phyloP scores from a whole-genome alignment of 2,329 filamentous ascomycete genomes.

The Leptographium wingfieldii region DNA sequence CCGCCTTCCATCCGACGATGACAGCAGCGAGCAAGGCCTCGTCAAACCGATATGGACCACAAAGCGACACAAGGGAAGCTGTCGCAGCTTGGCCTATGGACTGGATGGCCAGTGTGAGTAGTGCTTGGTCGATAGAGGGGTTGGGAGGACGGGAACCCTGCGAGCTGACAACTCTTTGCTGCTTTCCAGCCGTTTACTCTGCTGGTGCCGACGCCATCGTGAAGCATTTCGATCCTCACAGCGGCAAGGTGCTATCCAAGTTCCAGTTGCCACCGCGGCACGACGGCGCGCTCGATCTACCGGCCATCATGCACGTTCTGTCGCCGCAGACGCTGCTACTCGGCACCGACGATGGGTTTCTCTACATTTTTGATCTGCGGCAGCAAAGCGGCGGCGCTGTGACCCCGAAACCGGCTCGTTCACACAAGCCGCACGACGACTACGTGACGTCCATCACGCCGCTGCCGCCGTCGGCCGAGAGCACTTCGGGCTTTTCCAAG shows the following conservation, averaged over 20 bases:
- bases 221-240: conserved; percentile 40
- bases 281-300: conserved; percentile 32
- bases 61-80: conserved; percentile 85
- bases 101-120: conserved; percentile 59
- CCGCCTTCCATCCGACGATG: conserved; percentile 47
- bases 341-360: conserved; percentile 76
- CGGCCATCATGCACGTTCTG: conserved; percentile 68
- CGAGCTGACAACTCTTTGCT: not conserved
- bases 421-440: conserved; percentile 79
- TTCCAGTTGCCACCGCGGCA: conserved; percentile 55
- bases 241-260: conserved; percentile 66
- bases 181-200: conserved; percentile 41
- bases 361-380: conserved; percentile 81
- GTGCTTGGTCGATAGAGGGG: no score
- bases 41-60: conserved; percentile 83
- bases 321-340: conserved; percentile 82
- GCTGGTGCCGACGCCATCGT: conserved; percentile 45
- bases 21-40: conserved; percentile 53
- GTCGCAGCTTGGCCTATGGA: conserved; percentile 66
- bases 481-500: conserved; percentile 80
- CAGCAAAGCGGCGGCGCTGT: conserved; percentile 31
- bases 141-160: not conserved
- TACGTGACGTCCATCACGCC: conserved; percentile 83
- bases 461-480: conserved; percentile 65
- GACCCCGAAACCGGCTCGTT: conserved; percentile 56